These are phyloP conservation scores for Boletus tylopilopsis DNA, from an alignment of 768 basidiomycete species.

Conservation along the genomic window DNA sequence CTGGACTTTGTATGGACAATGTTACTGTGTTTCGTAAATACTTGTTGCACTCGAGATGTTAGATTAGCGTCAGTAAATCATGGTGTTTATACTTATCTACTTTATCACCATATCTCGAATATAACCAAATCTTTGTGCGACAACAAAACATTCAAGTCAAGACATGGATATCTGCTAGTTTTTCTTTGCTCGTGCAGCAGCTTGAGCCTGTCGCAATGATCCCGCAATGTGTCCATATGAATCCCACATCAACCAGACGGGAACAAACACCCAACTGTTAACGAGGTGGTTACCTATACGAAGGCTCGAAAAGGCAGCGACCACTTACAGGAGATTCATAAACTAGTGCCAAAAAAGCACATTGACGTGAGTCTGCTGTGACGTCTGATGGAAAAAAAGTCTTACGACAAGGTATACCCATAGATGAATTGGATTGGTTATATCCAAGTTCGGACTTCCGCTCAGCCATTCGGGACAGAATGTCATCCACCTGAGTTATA, in stretches of 20 bases:
- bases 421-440: constrained; percentile 63
- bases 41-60: neutral
- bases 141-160: no score
- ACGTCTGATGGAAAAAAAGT: constrained; percentile 8
- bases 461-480: constrained; percentile 86
- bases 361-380: neutral
- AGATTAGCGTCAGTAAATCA: neutral
- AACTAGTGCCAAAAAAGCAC: constrained; percentile 42
- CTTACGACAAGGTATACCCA: constrained; percentile 81
- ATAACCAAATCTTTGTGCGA: no score
- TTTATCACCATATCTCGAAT: no score
- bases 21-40: neutral
- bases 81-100: no score
- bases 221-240: constrained; percentile 69
- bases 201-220: constrained; percentile 46
- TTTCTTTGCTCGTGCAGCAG: constrained; percentile 34
- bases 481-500: constrained; percentile 67
- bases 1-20: constrained; percentile 17
- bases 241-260: constrained; percentile 72
- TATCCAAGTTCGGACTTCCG: constrained; percentile 68
- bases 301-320: neutral
- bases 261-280: constrained; percentile 74
- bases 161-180: constrained; percentile 16
- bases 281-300: constrained; percentile 1
- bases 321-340: constrained; percentile 73